Conservation (phyloP, 2,329 filamentous ascomycete species). For the Ophiostoma pallidulum region DNA sequence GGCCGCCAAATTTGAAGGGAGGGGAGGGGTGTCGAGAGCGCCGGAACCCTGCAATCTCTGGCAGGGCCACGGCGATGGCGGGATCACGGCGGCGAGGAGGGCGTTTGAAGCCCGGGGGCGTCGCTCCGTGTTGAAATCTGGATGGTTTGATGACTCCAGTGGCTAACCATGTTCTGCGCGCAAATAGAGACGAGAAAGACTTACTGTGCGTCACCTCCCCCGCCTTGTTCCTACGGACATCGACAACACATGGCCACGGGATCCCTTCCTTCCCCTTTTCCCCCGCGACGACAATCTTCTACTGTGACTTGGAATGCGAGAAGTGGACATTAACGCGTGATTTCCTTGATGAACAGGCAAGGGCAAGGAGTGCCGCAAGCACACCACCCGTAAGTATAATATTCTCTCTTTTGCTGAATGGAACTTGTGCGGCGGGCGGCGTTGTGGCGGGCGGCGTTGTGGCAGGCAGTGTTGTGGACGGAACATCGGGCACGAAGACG, state of each 20-base stretch:
- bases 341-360: conserved; percentile 47
- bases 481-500: too few relatives aligned
- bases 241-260: too few relatives aligned
- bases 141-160: not conserved
- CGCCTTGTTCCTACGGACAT: not conserved
- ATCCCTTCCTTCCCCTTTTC: too few relatives aligned
- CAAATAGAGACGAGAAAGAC: conserved; percentile 19
- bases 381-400: conserved; percentile 43
- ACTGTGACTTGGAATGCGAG: not conserved
- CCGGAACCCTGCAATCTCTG: too few relatives aligned
- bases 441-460: too few relatives aligned
- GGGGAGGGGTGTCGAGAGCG: too few relatives aligned
- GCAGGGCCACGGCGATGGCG: too few relatives aligned
- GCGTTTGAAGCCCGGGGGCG: too few relatives aligned
- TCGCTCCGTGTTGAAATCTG: not conserved
- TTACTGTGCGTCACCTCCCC: conserved; percentile 16
- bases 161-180: conserved; percentile 11
- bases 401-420: not conserved
- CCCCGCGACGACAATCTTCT: not conserved
- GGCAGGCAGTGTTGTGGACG: too few relatives aligned
- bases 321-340: conserved; percentile 11
- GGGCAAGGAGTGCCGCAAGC: conserved; percentile 70
- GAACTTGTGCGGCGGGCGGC: too few relatives aligned
- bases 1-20: too few relatives aligned
- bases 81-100: too few relatives aligned